A percentile compares a stretch with the other conserved stretches of the same genome.
These are phyloP conservation scores for Hyphodiscus hymeniophilus DNA, from an alignment of 495 filamentous ascomycete genomes.

Conservation along the genomic window DNA sequence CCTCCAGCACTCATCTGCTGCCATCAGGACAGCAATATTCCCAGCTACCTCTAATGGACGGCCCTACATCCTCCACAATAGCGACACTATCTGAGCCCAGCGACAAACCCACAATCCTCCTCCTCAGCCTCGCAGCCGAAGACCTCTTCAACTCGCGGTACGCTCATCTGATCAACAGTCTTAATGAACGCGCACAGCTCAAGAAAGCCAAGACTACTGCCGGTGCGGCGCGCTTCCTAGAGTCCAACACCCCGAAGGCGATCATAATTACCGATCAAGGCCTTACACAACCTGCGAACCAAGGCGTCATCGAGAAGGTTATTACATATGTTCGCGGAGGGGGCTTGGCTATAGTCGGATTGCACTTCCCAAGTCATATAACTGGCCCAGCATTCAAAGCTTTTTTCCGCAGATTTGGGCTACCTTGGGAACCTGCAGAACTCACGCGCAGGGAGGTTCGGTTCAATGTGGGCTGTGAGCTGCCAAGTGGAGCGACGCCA, in stretches of 20 bases:
- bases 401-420: conserved; percentile 19
- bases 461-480: conserved; percentile 5
- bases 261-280: conserved; percentile 14
- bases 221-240: conserved; percentile 7
- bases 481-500: conserved; percentile 12
- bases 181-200: conserved; percentile 2
- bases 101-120: conserved; percentile 9
- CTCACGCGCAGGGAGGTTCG: conserved; percentile 27
- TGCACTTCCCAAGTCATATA: conserved; percentile 10
- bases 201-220: conserved; percentile 9
- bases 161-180: conserved; percentile 3
- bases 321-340: conserved; percentile 5
- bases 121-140: conserved; percentile 11
- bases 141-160: conserved; percentile 9
- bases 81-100: no score
- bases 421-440: conserved; percentile 31
- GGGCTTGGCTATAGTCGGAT: conserved; percentile 12
- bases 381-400: conserved; percentile 1
- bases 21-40: no score
- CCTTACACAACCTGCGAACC: conserved; percentile 1
- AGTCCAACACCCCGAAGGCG: conserved; percentile 10
- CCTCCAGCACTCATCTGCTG: no score
- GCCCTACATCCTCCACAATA: no score
- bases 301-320: conserved; percentile 5
- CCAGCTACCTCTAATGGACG: no score